Base-by-base conservation (phyloP, 108 stramenopile species). In the Mayamaea pseudoterrestris region DNA sequence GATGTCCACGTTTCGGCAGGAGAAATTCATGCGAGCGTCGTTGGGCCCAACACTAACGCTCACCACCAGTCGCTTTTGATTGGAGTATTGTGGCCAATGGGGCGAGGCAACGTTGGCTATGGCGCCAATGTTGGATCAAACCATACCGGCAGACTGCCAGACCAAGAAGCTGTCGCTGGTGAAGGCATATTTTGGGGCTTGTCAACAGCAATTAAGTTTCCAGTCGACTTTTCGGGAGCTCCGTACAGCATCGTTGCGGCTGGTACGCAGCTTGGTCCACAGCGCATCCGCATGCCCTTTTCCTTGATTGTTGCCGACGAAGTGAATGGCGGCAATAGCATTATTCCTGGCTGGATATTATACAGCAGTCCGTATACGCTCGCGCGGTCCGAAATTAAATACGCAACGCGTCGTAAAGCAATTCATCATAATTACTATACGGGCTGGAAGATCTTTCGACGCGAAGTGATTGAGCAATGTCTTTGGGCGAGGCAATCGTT, bases 161-260 rank as follows among this genome's bases (percentile, higher is more conserved):
- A 98, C 68, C 93, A 95, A 57, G 93, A 96, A 67, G 58, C 66
- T 14, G 51, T 73, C 51, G 63, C 74, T 1, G 97, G 94, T 0
- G 97, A 98, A 56, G 97, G 97, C 3, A 66, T 83, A 21, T 98
- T 85, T 66, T 94, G 76, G 82, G 97, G 97, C 3, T 65, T 98
- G 52, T 65, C 69, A 17, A 54, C 58, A 29, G 68, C 72, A 52
- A 69, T 94, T 58, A 94, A 93, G 59, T 88, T 91, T 41, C 94
- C 96, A 21, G 74, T 84, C n/a, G 82, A 93, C 51, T 46, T 93
- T 34, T 66, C 69, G 5, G 51, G 45, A 23, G 45, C 90, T n/a
- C 93, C 93, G 41, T 98, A 95, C 68, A 73, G 81, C 27, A 66
- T 98, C 22, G 61, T 98, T 16, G 96, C 92, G 1, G 92, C 94